phyloP scores from a whole-genome alignment of 352 stramenopile genomes.

The Peronospora tabacina region DNA sequence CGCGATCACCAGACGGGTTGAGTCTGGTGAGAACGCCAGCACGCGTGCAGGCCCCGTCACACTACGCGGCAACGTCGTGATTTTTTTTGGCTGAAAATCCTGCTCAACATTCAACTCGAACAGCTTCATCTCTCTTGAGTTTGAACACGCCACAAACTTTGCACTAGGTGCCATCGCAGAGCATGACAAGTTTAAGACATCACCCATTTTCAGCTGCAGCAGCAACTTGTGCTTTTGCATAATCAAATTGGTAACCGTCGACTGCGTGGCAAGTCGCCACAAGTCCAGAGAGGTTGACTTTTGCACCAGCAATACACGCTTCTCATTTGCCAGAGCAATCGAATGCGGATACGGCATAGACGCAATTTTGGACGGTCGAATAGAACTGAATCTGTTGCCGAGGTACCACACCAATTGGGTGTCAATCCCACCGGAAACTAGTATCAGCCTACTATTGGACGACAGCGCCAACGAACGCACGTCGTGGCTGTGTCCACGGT shows the following conservation, averaged over 20 bases:
- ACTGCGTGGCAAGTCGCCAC: conserved; percentile 47
- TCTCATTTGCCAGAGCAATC: conserved; percentile 53
- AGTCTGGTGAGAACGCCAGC: conserved; percentile 71
- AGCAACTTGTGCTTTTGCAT: conserved; percentile 62
- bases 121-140: conserved; percentile 79
- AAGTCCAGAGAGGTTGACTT: conserved; percentile 66
- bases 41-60: conserved; percentile 48
- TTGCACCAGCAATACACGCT: conserved; percentile 68
- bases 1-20: conserved; percentile 61
- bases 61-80: conserved; percentile 30
- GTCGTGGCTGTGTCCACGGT: conserved; percentile 88
- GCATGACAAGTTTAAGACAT: conserved; percentile 74
- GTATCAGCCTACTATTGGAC: conserved; percentile 35
- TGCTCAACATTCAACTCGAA: conserved; percentile 62
- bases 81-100: conserved; percentile 51
- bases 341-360: conserved; percentile 79
- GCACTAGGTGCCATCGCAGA: conserved; percentile 78
- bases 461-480: conserved; percentile 82
- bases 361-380: conserved; percentile 83
- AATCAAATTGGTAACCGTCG: conserved; percentile 21
- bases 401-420: conserved; percentile 91
- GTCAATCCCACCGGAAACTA: conserved; percentile 90
- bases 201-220: conserved; percentile 73
- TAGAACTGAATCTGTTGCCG: conserved; percentile 73
- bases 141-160: conserved; percentile 81